Evolutionary conservation across 495 filamentous ascomycete genomes (phyloP).

Genomic region (Tuber umbilicatum): DNA sequence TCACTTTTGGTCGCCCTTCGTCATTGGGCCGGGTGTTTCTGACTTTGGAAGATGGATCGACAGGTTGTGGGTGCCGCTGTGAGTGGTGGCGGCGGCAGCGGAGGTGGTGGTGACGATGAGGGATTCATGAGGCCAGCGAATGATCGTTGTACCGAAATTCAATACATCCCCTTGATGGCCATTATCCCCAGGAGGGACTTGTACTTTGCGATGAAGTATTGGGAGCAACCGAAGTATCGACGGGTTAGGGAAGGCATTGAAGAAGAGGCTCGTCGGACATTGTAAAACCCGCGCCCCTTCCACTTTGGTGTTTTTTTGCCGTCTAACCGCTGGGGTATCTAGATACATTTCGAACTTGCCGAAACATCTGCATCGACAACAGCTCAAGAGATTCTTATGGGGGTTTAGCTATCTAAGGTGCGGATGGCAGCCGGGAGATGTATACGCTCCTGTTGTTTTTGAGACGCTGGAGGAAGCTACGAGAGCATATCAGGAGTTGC

Average conservation of each 20-base stretch:
- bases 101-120: not conserved
- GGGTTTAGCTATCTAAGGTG: not conserved
- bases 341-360: constrained; percentile 3
- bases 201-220: constrained; percentile 2
- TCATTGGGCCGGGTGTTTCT: not conserved
- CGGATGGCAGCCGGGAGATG: not conserved
- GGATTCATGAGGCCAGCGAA: not conserved
- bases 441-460: not conserved
- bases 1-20: not conserved
- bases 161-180: not conserved
- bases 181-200: constrained; percentile 1
- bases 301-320: not conserved
- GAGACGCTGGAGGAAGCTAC: not conserved
- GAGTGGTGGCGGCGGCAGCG: not conserved
- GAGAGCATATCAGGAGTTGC: not conserved
- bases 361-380: not conserved
- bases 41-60: constrained; percentile 1
- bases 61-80: not conserved
- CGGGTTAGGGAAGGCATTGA: not conserved
- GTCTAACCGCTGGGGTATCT: not conserved
- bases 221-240: not conserved
- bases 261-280: not conserved
- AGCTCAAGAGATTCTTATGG: not conserved
- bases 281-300: not conserved
- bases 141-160: not conserved